phyloP scores from a whole-genome alignment of 1,284 basidiomycete species.

The Sparassis latifolia region DNA sequence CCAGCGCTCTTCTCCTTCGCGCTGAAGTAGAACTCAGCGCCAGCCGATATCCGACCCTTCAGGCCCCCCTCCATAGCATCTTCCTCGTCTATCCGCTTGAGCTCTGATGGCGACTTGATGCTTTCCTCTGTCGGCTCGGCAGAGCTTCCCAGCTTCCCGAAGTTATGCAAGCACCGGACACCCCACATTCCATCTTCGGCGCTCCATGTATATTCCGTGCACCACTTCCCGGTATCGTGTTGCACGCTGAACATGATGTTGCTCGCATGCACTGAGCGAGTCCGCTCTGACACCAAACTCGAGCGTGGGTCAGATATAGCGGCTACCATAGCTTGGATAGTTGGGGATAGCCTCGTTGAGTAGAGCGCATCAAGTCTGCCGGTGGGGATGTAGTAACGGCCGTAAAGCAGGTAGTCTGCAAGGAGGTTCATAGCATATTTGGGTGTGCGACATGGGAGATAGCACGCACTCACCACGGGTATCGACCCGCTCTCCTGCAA shows the following conservation, averaged over 20 bases:
- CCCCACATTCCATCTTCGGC: slow-evolving; percentile 94
- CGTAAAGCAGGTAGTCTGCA: slow-evolving; percentile 87
- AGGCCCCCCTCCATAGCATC: slow-evolving; percentile 87
- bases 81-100: slow-evolving; percentile 80
- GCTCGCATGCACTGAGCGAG: slow-evolving; percentile 35
- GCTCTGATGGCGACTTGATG: slow-evolving; percentile 19
- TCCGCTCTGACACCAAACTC: slow-evolving; percentile 36
- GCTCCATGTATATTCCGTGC: slow-evolving; percentile 92
- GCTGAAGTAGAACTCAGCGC: slow-evolving; percentile 92
- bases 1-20: slow-evolving; percentile 91
- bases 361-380: slow-evolving; percentile 87
- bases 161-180: slow-evolving; percentile 86
- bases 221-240: slow-evolving; percentile 90
- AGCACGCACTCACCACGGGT: slow-evolving; percentile 55
- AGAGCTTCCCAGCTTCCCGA: slow-evolving; percentile 52
- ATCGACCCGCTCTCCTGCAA: slow-evolving; percentile 71
- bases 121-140: slow-evolving; percentile 28
- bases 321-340: slow-evolving; percentile 62
- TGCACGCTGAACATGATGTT: slow-evolving; percentile 88
- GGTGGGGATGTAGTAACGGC: slow-evolving; percentile 85
- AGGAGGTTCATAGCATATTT: slow-evolving; percentile 10
- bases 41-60: slow-evolving; percentile 84
- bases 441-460: neutral
- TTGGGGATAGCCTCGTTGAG: slow-evolving; percentile 73
- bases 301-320: slow-evolving; percentile 71